Evolutionary conservation across 2,329 filamentous ascomycete species (phyloP).

Genomic region (Rhexocercosporidium sp.): DNA sequence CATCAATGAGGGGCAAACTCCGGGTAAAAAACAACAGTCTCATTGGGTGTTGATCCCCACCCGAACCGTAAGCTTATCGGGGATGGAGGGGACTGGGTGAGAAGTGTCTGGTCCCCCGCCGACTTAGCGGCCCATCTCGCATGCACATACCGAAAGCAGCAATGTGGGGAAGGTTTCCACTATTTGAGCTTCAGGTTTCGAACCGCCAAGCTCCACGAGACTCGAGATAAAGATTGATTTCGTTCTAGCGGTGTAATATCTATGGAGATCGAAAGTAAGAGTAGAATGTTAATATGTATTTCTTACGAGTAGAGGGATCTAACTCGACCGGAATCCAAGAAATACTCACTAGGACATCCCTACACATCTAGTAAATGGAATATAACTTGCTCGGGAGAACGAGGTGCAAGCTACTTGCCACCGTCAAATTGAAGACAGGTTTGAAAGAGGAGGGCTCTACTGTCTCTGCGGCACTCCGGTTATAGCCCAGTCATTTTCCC

Average conservation of each 20-base stretch:
- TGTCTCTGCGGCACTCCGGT: too few relatives aligned
- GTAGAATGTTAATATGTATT: too few relatives aligned
- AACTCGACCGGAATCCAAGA: too few relatives aligned
- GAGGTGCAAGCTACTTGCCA: too few relatives aligned
- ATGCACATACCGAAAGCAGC: constrained; percentile 30
- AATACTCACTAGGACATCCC: too few relatives aligned
- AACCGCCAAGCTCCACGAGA: background rate
- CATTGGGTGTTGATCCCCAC: background rate
- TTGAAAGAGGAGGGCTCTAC: too few relatives aligned
- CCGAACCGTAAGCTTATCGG: background rate
- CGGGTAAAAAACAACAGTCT: background rate
- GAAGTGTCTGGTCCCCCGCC: background rate
- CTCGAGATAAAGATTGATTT: background rate
- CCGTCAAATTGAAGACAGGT: too few relatives aligned
- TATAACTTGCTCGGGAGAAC: too few relatives aligned
- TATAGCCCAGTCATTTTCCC: too few relatives aligned
- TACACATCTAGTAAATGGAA: too few relatives aligned
- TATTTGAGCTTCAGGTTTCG: background rate
- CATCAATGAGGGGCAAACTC: background rate
- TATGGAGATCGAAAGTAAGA: too few relatives aligned
- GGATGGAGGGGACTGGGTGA: background rate
- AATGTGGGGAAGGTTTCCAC: constrained; percentile 26
- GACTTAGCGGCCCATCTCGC: constrained; percentile 16
- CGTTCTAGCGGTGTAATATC: background rate
- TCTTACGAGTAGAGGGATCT: too few relatives aligned